Evolutionary conservation across 768 basidiomycete species (phyloP).

Genomic region (Pleurotus platypus): DNA sequence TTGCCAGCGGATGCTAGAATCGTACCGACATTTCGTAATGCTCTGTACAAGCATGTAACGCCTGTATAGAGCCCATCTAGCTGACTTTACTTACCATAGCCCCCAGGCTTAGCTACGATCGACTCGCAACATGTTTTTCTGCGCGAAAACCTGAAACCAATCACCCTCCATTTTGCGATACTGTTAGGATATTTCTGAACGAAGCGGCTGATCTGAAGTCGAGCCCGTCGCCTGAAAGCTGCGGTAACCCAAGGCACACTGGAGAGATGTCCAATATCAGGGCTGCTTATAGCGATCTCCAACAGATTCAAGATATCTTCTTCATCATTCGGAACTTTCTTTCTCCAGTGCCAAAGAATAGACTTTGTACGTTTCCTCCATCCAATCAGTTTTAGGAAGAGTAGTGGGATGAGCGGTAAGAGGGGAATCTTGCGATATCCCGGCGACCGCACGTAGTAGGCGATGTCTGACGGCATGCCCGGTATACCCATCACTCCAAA

Average conservation of each 20-base stretch:
- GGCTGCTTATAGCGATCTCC: constrained; percentile 22
- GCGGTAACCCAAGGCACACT: not conserved
- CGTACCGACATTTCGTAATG: too few species aligned
- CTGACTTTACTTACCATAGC: too few species aligned
- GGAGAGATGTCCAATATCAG: not conserved
- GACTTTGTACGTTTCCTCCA: constrained; percentile 38
- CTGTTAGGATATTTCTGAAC: not conserved
- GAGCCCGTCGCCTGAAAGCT: not conserved
- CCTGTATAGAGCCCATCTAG: too few species aligned
- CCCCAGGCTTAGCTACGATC: too few species aligned
- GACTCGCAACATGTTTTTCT: too few species aligned
- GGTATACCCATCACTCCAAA: not conserved
- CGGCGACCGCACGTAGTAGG: not conserved
- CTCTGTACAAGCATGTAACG: too few species aligned
- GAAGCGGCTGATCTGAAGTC: not conserved
- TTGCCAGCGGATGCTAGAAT: too few species aligned
- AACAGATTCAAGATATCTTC: constrained; percentile 39
- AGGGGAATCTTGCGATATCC: constrained; percentile 20
- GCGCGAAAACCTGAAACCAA: not conserved
- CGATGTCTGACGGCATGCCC: not conserved
- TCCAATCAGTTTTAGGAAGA: constrained; percentile 38
- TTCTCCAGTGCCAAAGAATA: constrained; percentile 23
- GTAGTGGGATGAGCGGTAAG: constrained; percentile 32
- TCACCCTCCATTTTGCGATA: not conserved
- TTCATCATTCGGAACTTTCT: constrained; percentile 36